These are phyloP conservation scores for Linnemannia exigua DNA, from an alignment of 192 early-diverging fungal genomes.

Conservation along the genomic window DNA sequence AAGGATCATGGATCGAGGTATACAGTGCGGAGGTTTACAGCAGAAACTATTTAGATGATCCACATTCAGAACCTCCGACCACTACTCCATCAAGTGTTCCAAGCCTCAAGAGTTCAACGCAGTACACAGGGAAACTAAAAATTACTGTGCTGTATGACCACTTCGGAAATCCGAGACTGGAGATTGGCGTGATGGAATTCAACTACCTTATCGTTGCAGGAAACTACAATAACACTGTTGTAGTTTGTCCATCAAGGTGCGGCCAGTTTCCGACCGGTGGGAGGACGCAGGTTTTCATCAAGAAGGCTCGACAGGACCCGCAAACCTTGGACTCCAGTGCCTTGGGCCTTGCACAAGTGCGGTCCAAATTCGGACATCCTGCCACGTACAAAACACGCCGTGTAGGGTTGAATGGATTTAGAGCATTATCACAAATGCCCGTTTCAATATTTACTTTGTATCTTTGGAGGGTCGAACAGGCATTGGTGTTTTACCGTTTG, in stretches of 20 bases:
- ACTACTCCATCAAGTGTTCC: not conserved
- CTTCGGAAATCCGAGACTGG: not conserved
- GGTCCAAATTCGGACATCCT: not conserved
- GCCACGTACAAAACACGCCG: not conserved
- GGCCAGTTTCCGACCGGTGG: not conserved
- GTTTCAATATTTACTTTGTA: constrained; percentile 1
- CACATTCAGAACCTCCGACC: not conserved
- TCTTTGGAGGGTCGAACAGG: not conserved
- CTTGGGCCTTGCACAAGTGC: not conserved
- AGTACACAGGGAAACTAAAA: not conserved
- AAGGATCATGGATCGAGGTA: not conserved
- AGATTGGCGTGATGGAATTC: not conserved
- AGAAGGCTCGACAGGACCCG: not conserved
- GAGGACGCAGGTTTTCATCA: no score
- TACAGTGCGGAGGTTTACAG: not conserved
- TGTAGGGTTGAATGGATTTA: not conserved
- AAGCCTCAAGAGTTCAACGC: not conserved
- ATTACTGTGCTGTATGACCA: not conserved
- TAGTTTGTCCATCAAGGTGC: not conserved
- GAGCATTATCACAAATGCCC: not conserved
- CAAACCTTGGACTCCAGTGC: not conserved
- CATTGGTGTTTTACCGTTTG: not conserved
- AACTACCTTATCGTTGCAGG: not conserved
- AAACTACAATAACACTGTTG: not conserved
- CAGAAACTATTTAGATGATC: constrained; percentile 1